These are phyloP conservation scores for Chrysopogon serrulatus DNA, from an alignment of 176 grass and related monocot genomes.

Conservation along the genomic window DNA sequence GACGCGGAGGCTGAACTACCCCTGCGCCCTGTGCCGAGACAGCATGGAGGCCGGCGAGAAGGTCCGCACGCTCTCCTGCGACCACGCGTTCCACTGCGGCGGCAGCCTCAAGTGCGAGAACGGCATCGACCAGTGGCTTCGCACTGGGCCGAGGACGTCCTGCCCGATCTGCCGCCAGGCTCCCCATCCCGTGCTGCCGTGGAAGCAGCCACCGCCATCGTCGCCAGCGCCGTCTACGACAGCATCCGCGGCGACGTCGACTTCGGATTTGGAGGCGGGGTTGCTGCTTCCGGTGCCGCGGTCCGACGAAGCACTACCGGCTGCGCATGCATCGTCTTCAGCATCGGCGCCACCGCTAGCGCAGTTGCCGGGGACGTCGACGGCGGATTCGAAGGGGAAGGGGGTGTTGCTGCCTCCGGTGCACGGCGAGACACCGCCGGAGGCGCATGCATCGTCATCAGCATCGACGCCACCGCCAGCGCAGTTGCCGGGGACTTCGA, in stretches of 20 bases:
- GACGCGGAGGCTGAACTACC: neutral
- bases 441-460: too few species aligned
- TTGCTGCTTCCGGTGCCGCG: too few species aligned
- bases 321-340: too few species aligned
- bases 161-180: neutral
- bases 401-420: too few species aligned
- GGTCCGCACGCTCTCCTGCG: conserved; percentile 15
- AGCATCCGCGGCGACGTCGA: neutral
- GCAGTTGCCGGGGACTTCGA: too few species aligned
- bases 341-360: too few species aligned
- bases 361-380: too few species aligned
- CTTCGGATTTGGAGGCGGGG: neutral
- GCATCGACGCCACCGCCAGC: too few species aligned
- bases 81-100: neutral
- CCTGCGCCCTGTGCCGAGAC: neutral
- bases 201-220: neutral
- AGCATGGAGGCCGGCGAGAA: neutral
- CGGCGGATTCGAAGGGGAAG: too few species aligned
- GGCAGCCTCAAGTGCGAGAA: neutral
- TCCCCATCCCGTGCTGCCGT: neutral
- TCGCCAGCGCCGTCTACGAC: neutral
- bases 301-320: too few species aligned
- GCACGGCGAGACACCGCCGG: too few species aligned
- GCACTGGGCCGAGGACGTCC: neutral
- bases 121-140: neutral